Evolutionary conservation across 2,329 filamentous ascomycete species (phyloP), one percentile per base, ranked within the genome.

Genomic region (Lasiodiplodia sp.): DNA sequence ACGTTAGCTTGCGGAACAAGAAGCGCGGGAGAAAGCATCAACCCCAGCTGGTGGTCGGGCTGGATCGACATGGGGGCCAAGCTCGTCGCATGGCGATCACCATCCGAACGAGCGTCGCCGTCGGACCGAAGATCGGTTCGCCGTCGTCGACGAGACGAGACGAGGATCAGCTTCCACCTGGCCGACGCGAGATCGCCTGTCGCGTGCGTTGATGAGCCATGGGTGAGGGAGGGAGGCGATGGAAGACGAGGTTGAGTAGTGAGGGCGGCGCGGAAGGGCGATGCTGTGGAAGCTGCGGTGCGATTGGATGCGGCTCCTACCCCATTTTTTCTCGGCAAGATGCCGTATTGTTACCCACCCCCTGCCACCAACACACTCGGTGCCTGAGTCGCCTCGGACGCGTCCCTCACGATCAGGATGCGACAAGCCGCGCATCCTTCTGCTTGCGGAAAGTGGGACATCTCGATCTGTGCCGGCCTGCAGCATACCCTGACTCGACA

Each of bases 71-170:
- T 63, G 40, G 40, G 58, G 25, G 40, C 58, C 40, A 63, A 51
- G 55, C 55, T 57, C 55, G 31, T 16, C 11, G 31, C 31, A 31
- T 23, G 37, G n/a, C 38, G 57, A 44, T 47, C 57, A 28, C 18
- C 55, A 28, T 28, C 18, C 51, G 31, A 34, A 34, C 31, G 31
- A 47, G 44, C 44, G 8, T 47, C n/a, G 7, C 18, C 44, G 44
- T 60, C 57, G 57, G 57, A 47, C 57, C 57, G 57, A 60, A 60
- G 57, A 60, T 60, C 57, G 57, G 57, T 23, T n/a, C 12, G 31
- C 16, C 18, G 31, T 23, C 18, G 8, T 51, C 12, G 47, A 8
- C 47, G 47, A 44, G 23, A n/a, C 40, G 40, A n/a, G 47, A 51
- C 31, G 16, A 12, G 34, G 11, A 38, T 23, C 34, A 38, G 44